A percentile compares a stretch with the other conserved stretches of the same genome.
These are phyloP conservation scores for Leishmania lainsoni DNA, from an alignment of 208 protist species.

Conservation along the genomic window DNA sequence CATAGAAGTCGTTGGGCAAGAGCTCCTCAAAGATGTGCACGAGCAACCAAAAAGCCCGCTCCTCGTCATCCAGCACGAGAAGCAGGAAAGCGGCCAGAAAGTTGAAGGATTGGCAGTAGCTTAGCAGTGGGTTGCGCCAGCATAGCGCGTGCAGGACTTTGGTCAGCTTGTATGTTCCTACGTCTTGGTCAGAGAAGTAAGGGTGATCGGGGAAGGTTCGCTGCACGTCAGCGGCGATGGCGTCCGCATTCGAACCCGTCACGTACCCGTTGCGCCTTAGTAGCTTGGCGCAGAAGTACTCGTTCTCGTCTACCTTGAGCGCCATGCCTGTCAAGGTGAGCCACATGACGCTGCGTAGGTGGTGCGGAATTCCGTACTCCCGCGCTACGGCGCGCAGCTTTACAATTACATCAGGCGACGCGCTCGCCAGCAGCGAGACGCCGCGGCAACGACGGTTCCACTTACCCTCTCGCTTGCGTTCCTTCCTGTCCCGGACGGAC, in stretches of 20 bases:
- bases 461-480: constrained; percentile 50
- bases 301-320: constrained; percentile 73
- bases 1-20: constrained; percentile 79
- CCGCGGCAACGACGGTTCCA: constrained; percentile 53
- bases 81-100: constrained; percentile 65
- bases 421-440: constrained; percentile 53
- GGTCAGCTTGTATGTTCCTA: constrained; percentile 56
- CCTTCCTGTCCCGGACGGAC: constrained; percentile 22
- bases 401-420: constrained; percentile 30
- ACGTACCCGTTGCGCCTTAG: constrained; percentile 59
- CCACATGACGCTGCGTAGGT: constrained; percentile 68
- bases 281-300: constrained; percentile 65
- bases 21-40: constrained; percentile 60
- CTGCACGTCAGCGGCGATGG: constrained; percentile 63
- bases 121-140: constrained; percentile 77
- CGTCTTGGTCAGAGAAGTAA: constrained; percentile 64
- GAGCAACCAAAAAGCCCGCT: constrained; percentile 66
- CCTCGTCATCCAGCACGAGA: constrained; percentile 71
- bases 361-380: constrained; percentile 44
- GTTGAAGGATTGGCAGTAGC: constrained; percentile 86
- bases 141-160: constrained; percentile 79
- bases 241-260: constrained; percentile 36
- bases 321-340: constrained; percentile 69
- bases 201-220: constrained; percentile 75
- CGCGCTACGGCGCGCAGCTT: constrained; percentile 42